Base-by-base conservation (phyloP, 2,329 filamentous ascomycete genomes). In the Alternaria gaisen region DNA sequence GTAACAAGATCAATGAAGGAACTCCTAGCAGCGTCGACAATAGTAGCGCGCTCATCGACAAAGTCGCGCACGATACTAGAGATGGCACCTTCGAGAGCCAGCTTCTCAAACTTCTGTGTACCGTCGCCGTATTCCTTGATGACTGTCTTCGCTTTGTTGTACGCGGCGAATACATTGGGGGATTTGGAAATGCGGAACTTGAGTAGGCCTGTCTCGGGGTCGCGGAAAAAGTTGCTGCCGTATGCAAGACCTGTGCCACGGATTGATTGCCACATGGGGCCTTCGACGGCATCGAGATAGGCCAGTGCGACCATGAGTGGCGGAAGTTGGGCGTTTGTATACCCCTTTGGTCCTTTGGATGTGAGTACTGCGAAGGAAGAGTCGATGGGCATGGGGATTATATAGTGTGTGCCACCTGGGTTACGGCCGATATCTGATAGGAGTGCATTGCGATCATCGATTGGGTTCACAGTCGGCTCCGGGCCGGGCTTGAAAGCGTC, bases 181-280 rank as follows among this genome's bases (percentile, higher is more conserved):
- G 93, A 96, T 26, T 94, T 90, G 82, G 96, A 97, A 42, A 98
- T 90, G 56, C 89, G 88, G 81, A 96, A 96, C 63, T 92, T 90
- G 53, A 97, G 82, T 51, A 91, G 87, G 3, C 94, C 95, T 1
- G 88, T 89, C 72, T 95, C 92, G 28, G 92, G 82, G 72, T 92
- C 91, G 46, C 91, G 89, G 44, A 85, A 85, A 74, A 98, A 97
- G 70, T 86, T 88, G 1, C 91, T 90, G 54, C 94, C 94, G 74
- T 99, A 99, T 0, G 95, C 95, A 53, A 98, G 88, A 44, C 95
- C 95, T 43, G 92, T 95, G 57, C 95, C 95, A 47, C 95, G 92
- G 50, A 98, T 91, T 0, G 93, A 92, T 65, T 91, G 91, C 94
- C 95, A 98, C 32, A 99, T 87, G 0, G 95, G 95, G 0, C 95